These are phyloP conservation scores for Trichoderma sp. DNA, from an alignment of 2,329 filamentous ascomycete species.

Conservation along the genomic window DNA sequence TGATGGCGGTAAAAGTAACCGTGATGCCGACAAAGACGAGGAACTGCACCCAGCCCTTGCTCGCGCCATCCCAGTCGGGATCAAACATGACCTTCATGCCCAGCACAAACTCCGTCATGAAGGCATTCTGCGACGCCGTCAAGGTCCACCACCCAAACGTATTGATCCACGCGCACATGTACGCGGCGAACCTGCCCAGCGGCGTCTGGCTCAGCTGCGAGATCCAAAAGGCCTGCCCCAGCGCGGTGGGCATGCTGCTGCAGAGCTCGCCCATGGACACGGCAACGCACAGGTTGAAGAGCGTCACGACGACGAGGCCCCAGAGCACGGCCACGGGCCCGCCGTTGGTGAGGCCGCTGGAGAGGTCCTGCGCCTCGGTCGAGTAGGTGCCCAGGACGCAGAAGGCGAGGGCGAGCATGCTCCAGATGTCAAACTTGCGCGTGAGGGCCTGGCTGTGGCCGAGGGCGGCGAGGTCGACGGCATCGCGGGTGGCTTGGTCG, in stretches of 20 bases:
- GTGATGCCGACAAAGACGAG: slow-evolving; percentile 59
- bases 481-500: slow-evolving; percentile 42
- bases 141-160: slow-evolving; percentile 63
- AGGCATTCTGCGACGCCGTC: slow-evolving; percentile 59
- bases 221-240: slow-evolving; percentile 63
- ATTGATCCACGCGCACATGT: slow-evolving; percentile 64
- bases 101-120: slow-evolving; percentile 61
- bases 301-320: slow-evolving; percentile 57
- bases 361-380: slow-evolving; percentile 55
- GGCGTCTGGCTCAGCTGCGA: slow-evolving; percentile 43
- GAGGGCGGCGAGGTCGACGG: slow-evolving; percentile 46
- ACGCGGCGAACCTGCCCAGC: slow-evolving; percentile 55
- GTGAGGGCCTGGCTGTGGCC: slow-evolving; percentile 47
- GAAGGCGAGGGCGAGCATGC: slow-evolving; percentile 61
- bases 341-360: slow-evolving; percentile 57
- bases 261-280: slow-evolving; percentile 59
- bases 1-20: slow-evolving; percentile 52
- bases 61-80: slow-evolving; percentile 49
- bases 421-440: slow-evolving; percentile 57
- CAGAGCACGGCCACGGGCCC: slow-evolving; percentile 59
- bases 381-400: slow-evolving; percentile 62
- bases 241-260: slow-evolving; percentile 62
- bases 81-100: slow-evolving; percentile 60
- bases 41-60: slow-evolving; percentile 58
- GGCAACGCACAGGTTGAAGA: slow-evolving; percentile 58